Base-by-base conservation (phyloP, 2,329 filamentous ascomycete genomes). In the Gyromitra esculenta region DNA sequence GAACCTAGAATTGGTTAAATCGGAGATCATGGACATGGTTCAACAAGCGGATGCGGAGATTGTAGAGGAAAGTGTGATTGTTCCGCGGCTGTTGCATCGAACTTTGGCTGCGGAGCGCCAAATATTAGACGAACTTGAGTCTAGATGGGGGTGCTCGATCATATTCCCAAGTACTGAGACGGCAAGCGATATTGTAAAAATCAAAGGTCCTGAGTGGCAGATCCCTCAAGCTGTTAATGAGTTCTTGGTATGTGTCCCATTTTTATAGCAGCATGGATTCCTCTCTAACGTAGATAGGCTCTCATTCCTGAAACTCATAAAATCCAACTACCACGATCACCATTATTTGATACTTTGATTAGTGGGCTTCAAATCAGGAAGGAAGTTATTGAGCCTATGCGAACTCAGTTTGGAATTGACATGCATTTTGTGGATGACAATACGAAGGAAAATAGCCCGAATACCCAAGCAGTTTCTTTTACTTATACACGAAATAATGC, bases 121-220 rank as follows among this genome's bases (percentile, higher is more conserved):
- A 82, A 93, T 99, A 74, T 60, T 79, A 13, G 95, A 98, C 80
- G 93, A 96, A 81, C 87, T 99, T 66, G 96, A 99, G 86, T 96
- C 97, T 87, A 97, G 97, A 85, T 98, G 94, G 91, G 98, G 98
- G 84, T 99, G 96, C 90, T 98, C 98, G 86, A 96, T 99, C 82
- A 92, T 94, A 80, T 99, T 99, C 83, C 96, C 96, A 6, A 97
- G 94, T 85, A 98, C 96, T 8, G 96, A 99, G 84, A 92, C 96
- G 84, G 96, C 96, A 25, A 98, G 95, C 83, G 96, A 99, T 82
- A 92, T 96, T 82, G 94, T 99, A 68, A 96, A 92, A 18, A 94
- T 99, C 75, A 97, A 94, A 77, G 96, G 96, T 3, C 96, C 96
- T 64, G 95, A 98, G 85, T 99, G 96, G 88, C 96, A 98, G 87